Base-by-base conservation (phyloP, 2,329 filamentous ascomycete genomes). In the Sclerotinia subarctica region DNA sequence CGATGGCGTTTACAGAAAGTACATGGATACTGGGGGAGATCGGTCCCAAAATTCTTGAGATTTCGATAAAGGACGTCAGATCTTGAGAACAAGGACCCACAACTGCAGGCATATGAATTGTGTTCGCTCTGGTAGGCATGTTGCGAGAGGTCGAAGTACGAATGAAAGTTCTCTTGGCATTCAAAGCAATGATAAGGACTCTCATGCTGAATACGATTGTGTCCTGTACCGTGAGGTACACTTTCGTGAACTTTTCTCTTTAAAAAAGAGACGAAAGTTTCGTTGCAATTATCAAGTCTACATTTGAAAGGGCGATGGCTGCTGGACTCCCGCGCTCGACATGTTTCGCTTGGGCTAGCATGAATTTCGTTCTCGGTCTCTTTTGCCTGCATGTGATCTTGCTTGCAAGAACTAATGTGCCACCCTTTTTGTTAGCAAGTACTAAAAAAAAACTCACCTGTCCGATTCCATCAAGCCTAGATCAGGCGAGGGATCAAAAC, bases 1-100 rank as follows among this genome's bases (percentile, higher is more conserved):
- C 74, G 74, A 60, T 79, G 73, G 21, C 68, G 74, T 58, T 73
- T 78, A 70, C 79, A 80, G 51, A 75, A 74, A 0, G 53, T 66
- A 52, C 79, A 81, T 6, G 76, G 75, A 51, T 74, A 77, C 11
- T 70, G 68, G 58, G 70, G 56, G 5, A 42, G 46, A 15, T 63
- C 52, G 2, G 73, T 70, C 8, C 56, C 56, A 15, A 74, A 70
- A 13, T 74, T 71, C 1, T 71, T 67, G 11, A 73, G 66, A 24
- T 79, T 77, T 13, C 76, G 74, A 24, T 71, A 19, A 5, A 77
- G 68, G 1, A 75, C 74, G 66, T 78, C 77, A 0, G 63, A 24
- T 21, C 77, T 72, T 0, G 76, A 72, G 53, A 77, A 79, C 0
- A 24, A 64, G 8, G 35, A 42, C 7, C 74, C 76, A 53, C 77